phyloP scores from a whole-genome alignment of 805 yeast species.

The Lachancea kluyveri region DNA sequence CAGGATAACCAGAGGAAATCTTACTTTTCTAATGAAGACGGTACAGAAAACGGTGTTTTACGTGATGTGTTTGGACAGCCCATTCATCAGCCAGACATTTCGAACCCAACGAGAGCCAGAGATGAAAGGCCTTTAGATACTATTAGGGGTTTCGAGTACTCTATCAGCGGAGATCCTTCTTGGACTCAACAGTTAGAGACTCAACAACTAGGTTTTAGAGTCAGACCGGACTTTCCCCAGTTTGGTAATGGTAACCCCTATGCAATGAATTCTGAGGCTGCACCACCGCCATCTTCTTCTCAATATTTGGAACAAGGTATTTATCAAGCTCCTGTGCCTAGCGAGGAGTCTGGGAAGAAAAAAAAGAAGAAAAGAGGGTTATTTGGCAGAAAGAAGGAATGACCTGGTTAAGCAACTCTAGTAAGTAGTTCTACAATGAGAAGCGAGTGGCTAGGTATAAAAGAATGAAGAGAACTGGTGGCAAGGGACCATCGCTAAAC shows the following conservation, averaged over 20 bases:
- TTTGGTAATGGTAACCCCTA: conserved; percentile 29
- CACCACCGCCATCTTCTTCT: conserved; percentile 28
- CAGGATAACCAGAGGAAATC: conserved; percentile 34
- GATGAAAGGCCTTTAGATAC: conserved; percentile 98
- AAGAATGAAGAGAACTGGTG: too few relatives aligned
- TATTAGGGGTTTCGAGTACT: conserved; percentile 85
- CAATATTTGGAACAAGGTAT: conserved; percentile 49
- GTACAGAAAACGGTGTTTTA: conserved; percentile 41
- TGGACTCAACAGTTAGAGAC: conserved; percentile 81
- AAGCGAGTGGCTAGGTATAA: too few relatives aligned
- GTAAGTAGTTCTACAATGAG: too few relatives aligned
- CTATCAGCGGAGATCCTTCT: conserved; percentile 71
- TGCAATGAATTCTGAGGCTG: conserved; percentile 13
- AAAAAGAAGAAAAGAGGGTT: conserved; percentile 76
- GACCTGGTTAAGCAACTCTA: too few relatives aligned
- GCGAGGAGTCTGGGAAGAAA: conserved; percentile 29
- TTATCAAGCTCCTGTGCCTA: conserved; percentile 50
- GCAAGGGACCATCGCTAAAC: too few relatives aligned
- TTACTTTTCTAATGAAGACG: conserved; percentile 32
- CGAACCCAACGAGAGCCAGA: conserved; percentile 89
- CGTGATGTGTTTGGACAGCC: conserved; percentile 80
- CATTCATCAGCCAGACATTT: conserved; percentile 73
- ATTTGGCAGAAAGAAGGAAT: conserved; percentile 65
- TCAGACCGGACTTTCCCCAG: conserved; percentile 61
- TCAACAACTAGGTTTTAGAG: conserved; percentile 74